Evolutionary conservation across 306 rosid species (phyloP), one percentile per base, ranked within the genome.

Genomic region (Myrica gale): DNA sequence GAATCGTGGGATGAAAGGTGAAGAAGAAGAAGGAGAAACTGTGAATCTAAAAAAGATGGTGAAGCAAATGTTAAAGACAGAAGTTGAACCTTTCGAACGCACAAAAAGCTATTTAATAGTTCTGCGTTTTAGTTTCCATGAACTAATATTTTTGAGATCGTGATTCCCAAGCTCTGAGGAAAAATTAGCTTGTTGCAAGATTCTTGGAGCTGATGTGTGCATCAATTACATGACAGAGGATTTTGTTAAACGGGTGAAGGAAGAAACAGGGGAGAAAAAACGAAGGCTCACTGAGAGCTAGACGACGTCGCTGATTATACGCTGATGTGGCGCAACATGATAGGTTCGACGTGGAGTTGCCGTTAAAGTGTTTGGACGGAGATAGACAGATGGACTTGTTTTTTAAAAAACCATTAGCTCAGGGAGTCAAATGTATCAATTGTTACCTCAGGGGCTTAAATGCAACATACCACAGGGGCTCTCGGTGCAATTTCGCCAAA

Each of bases 211-310:
- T 54, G 97, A 95, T 58, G 92, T 92, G 7, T 80, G 89, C 80
- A 92, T 95, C 85, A 95, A 95, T 78, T 95, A 95, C 90, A 95
- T 90, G 82, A 89, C 96, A 0, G 87, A 92, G 82, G 97, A 95
- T 81, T 95, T 92, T 82, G 99, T 95, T 68, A 82, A 85, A 4
- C 82, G 93, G 73, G 92, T 95, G 6, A 92, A 95, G 84, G 97
- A 95, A 82, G 96, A 92, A 89, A 95, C 99, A 1, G 88, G 84
- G 50, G 99, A 96, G 13, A 89, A 88, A 95, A 26, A 26, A 26
- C 2, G 32, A 26, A 26, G 32, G 32, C 32, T 26, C 32, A 26
- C 32, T 26, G 32, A 26, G 32, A 26, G 32, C 32, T 26, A 26
- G 32, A 26, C 32, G 32, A 0, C 32, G 32, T 26, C 32, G 32